Evolutionary conservation across 495 filamentous ascomycete species (phyloP).

Genomic region (Umbilicaria muhlenbergii): DNA sequence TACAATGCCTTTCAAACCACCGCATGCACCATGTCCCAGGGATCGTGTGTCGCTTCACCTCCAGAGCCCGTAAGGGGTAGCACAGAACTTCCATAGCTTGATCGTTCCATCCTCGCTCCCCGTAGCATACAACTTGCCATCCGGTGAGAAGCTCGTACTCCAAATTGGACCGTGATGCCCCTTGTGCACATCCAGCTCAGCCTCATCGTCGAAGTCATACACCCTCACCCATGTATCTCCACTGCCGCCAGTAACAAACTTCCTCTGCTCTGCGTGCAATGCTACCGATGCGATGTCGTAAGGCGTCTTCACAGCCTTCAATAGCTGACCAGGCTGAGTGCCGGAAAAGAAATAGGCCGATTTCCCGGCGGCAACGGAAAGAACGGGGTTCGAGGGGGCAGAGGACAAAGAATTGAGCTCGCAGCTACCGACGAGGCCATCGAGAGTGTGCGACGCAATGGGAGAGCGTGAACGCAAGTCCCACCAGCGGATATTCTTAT

Average conservation of each 20-base stretch:
- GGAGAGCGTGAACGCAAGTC: slow-evolving; percentile 62
- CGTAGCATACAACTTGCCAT: slow-evolving; percentile 89
- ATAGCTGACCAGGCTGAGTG: slow-evolving; percentile 43
- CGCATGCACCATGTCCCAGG: too few species aligned
- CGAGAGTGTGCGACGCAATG: slow-evolving; percentile 54
- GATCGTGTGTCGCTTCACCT: slow-evolving; percentile 16
- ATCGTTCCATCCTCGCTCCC: slow-evolving; percentile 96
- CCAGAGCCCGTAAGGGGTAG: slow-evolving; percentile 55
- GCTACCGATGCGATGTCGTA: slow-evolving; percentile 84
- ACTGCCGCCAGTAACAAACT: slow-evolving; percentile 74
- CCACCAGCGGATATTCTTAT: slow-evolving; percentile 88
- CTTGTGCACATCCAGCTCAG: slow-evolving; percentile 83
- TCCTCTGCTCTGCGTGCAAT: slow-evolving; percentile 62
- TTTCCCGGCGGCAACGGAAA: slow-evolving; percentile 61
- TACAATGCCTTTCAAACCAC: too few species aligned
- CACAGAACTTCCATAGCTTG: slow-evolving; percentile 72
- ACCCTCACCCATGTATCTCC: slow-evolving; percentile 87
- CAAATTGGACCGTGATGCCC: slow-evolving; percentile 96
- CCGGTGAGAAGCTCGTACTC: slow-evolving; percentile 85
- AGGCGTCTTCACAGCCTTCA: slow-evolving; percentile 59
- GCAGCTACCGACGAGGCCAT: slow-evolving; percentile 77
- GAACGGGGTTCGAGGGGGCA: slow-evolving; percentile 26
- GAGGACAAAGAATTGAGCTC: slow-evolving; percentile 49
- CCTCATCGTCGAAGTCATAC: slow-evolving; percentile 67
- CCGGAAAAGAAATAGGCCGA: slow-evolving; percentile 86